A percentile compares a stretch with the other conserved stretches of the same genome.
phyloP scores from a whole-genome alignment of 176 grass and related monocot genomes.

The Urochloa ruziziensis region DNA sequence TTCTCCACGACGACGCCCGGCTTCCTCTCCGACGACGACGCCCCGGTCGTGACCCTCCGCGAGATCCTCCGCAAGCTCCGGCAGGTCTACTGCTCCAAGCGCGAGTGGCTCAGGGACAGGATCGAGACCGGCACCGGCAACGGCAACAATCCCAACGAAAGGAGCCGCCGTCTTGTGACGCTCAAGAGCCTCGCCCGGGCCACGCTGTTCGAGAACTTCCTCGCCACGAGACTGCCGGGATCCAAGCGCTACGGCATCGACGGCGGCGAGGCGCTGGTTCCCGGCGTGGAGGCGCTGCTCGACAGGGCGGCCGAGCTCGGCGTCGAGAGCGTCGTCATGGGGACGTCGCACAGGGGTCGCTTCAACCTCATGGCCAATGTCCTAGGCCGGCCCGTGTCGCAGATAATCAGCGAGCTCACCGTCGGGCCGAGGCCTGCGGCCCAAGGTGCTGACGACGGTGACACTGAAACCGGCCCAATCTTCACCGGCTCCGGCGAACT shows the following conservation, averaged over 20 bases:
- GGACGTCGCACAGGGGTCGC: slow-evolving; percentile 93
- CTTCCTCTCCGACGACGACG: slow-evolving; percentile 73
- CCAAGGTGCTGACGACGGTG: too few species aligned
- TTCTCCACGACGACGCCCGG: slow-evolving; percentile 79
- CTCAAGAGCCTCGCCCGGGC: slow-evolving; percentile 90
- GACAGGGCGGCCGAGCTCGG: slow-evolving; percentile 71
- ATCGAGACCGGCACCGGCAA: slow-evolving; percentile 52
- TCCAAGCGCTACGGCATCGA: slow-evolving; percentile 87
- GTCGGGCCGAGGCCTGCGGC: slow-evolving; percentile 84
- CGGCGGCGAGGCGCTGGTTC: slow-evolving; percentile 81
- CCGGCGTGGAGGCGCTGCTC: slow-evolving; percentile 94
- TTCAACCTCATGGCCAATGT: slow-evolving; percentile 91
- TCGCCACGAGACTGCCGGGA: slow-evolving; percentile 74
- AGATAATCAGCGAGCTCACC: slow-evolving; percentile 88
- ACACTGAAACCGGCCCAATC: slow-evolving; percentile 33
- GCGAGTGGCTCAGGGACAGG: slow-evolving; percentile 87
- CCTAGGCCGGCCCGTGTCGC: slow-evolving; percentile 66
- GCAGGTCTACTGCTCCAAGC: slow-evolving; percentile 84
- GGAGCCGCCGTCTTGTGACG: slow-evolving; percentile 61
- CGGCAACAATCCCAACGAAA: slow-evolving; percentile 29
- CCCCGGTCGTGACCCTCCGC: slow-evolving; percentile 70
- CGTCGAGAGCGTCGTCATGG: slow-evolving; percentile 82
- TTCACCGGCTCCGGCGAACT: slow-evolving; percentile 90
- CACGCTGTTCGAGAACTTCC: slow-evolving; percentile 91
- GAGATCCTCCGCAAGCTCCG: slow-evolving; percentile 78